Base-by-base conservation (phyloP, 768 basidiomycete species). In the Tylopilus felleus region DNA sequence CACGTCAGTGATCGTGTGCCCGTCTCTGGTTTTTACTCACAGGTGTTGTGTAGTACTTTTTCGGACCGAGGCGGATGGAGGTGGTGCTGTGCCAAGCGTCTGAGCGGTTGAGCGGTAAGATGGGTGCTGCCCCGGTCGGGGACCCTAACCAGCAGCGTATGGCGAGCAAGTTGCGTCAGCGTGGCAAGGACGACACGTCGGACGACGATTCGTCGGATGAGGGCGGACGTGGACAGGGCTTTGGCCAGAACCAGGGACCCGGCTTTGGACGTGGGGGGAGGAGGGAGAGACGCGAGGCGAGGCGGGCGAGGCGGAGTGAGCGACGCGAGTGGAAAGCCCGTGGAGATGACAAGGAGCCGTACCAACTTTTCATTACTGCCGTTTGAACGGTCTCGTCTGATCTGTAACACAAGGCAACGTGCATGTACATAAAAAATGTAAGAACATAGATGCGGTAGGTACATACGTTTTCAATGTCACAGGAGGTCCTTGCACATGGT, bases 31-130 rank as follows among this genome's bases (percentile, higher is more conserved):
- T 38, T 7, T 38, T 10, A n/a, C 38, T 38, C 10, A 22, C 39
- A 5, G 19, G 21, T 8, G 4, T 40, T 8, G 4, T 40, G 7
- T 38, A 80, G 80, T 70, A 74, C 65, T 81, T 80, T 69, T 81
- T 81, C 52, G 71, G 73, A 40, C 75, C 74, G 13, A 74, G 80
- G 13, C 58, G 64, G 54, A 71, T 81, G 58, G 72, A 79, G n/a
- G 70, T 73, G 28, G 66, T 73, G 52, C 69, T 81, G 0, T 62
- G 68, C 22, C 70, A 71, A 49, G 68, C 55, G 4, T 52, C 64
- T 6, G 62, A 70, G 48, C 61, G 70, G n/a, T 36, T 70, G 53
- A 70, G 70, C 2, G 70, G 70, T 0, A 48, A 49, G 12, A 0
- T 60, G 6, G 67, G 69, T 1, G 31, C 38, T 13, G 67, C 65